Base-by-base conservation (phyloP, 768 basidiomycete species). In the Mycena olivaceomarginata region DNA sequence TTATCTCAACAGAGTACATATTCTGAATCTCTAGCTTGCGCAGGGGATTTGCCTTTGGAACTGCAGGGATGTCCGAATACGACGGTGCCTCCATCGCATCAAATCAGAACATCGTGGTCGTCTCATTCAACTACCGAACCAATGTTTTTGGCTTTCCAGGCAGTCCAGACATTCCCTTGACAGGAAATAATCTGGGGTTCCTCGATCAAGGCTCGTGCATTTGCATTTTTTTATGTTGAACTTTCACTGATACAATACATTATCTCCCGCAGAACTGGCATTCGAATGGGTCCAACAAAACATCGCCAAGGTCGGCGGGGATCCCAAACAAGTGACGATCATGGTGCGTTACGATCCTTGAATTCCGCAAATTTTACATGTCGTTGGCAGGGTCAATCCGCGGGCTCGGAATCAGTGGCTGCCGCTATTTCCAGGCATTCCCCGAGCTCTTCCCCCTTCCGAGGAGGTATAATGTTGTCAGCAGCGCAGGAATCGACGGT, bases 231-330 rank as follows among this genome's bases (percentile, higher is more conserved):
- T 22, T 2, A 25, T 43, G 10, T 18, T 62, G 12, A 9, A 46
- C 8, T 53, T 53, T 39, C 43, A 6, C 31, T 31, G 22, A 31
- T 59, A 5, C 12, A 39, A 60, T 15, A 15, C 25, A 5, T 43
- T 43, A 25, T 25, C 5, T 45, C 11, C 68, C 16, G 65, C 22
- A 77, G 75, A 82, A 37, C 57, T 81, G 13, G 85, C 84, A 5
- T 72, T 85, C 7, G 45, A 51, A 20, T 86, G 85, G 90, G 86
- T 91, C 0, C 87, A 89, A 66, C 80, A 85, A 67, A 88, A 92
- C 74, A 88, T 91, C 64, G 82, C 79, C 31, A 80, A 83, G 0
- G 91, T 91, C 75, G 90, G 91, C 2, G 48, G 66, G 4, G 66
- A 67, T 15, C 43, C 48, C 3, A n/a, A 25, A 18, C 66, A 53